Evolutionary conservation across 768 basidiomycete species (phyloP).

Genomic region (Daedaleopsis sinensis): DNA sequence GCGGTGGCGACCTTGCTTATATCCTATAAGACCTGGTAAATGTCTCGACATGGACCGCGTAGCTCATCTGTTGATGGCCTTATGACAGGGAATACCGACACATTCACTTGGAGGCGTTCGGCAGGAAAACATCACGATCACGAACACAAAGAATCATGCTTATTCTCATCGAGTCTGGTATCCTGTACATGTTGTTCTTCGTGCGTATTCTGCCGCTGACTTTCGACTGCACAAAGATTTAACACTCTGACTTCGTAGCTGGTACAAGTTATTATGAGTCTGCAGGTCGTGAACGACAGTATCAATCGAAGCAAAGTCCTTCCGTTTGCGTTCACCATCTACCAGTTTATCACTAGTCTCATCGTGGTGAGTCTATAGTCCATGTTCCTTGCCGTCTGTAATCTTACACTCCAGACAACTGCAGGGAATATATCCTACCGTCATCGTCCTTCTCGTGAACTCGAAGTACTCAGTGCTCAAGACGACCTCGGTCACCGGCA

Average conservation of each 20-base stretch:
- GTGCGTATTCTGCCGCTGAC: constrained; percentile 9
- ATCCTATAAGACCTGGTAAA: constrained; percentile 24
- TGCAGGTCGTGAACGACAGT: constrained; percentile 12
- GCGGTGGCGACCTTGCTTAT: constrained; percentile 24
- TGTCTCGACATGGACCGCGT: background rate
- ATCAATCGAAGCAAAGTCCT: constrained; percentile 2
- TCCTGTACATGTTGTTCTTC: constrained; percentile 29
- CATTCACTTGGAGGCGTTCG: constrained; percentile 2
- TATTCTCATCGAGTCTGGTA: constrained; percentile 27
- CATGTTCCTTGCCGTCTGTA: background rate
- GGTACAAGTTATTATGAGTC: constrained; percentile 4
- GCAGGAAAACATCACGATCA: constrained; percentile 7
- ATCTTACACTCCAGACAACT: background rate
- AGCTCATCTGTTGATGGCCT: background rate
- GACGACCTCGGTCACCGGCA: too few species aligned
- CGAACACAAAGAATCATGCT: constrained; percentile 20
- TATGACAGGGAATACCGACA: constrained; percentile 2
- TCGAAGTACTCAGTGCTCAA: constrained; percentile 4
- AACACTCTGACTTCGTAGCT: background rate
- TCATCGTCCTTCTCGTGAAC: constrained; percentile 27
- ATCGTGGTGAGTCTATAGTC: constrained; percentile 22
- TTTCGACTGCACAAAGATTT: too few species aligned
- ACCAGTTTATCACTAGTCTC: constrained; percentile 19
- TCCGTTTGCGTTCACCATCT: constrained; percentile 21
- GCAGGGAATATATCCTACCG: constrained; percentile 27